These are phyloP conservation scores for Sporisorium iseilematis-ciliati DNA, from an alignment of 1,284 basidiomycete species.

Conservation along the genomic window DNA sequence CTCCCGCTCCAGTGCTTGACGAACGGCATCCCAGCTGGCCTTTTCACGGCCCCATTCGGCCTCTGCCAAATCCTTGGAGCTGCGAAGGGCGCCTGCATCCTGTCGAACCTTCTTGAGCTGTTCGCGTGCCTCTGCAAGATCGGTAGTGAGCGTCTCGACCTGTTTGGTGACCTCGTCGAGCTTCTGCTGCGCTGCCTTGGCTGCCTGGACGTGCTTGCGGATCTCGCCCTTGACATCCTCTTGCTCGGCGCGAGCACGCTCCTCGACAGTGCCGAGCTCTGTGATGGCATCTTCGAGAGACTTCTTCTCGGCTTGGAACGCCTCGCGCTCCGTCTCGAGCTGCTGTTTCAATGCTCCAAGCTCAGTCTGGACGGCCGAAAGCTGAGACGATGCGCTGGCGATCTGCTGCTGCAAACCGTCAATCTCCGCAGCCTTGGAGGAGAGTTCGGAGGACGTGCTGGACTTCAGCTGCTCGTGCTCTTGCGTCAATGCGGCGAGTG, in stretches of 20 bases:
- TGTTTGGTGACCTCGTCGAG: conserved; percentile 81
- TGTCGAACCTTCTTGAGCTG: conserved; percentile 50
- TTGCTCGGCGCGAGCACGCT: conserved; percentile 74
- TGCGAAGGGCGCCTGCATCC: conserved; percentile 47
- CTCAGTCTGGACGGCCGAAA: conserved; percentile 74
- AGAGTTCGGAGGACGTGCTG: conserved; percentile 40
- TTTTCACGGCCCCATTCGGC: conserved; percentile 81
- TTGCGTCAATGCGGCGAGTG: conserved; percentile 73
- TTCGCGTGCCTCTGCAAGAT: conserved; percentile 75
- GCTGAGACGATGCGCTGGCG: conserved; percentile 75
- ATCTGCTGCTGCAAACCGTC: conserved; percentile 78
- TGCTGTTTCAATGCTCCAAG: conserved; percentile 77
- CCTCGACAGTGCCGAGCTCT: conserved; percentile 61
- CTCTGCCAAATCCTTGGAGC: conserved; percentile 75
- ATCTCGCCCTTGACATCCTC: conserved; percentile 70
- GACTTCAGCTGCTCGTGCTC: conserved; percentile 80
- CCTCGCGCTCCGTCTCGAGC: conserved; percentile 74
- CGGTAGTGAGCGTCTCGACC: conserved; percentile 75
- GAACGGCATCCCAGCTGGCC: conserved; percentile 84
- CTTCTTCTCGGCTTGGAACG: conserved; percentile 77
- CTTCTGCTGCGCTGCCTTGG: conserved; percentile 83
- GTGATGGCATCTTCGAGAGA: conserved; percentile 66
- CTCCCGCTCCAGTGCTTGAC: conserved; percentile 81
- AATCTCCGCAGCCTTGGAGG: conserved; percentile 79
- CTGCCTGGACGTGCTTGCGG: conserved; percentile 76